A percentile compares a stretch with the other conserved stretches of the same genome.
phyloP scores from a whole-genome alignment of 2,329 filamentous ascomycete species.

The Trichocomaceae sp. region DNA sequence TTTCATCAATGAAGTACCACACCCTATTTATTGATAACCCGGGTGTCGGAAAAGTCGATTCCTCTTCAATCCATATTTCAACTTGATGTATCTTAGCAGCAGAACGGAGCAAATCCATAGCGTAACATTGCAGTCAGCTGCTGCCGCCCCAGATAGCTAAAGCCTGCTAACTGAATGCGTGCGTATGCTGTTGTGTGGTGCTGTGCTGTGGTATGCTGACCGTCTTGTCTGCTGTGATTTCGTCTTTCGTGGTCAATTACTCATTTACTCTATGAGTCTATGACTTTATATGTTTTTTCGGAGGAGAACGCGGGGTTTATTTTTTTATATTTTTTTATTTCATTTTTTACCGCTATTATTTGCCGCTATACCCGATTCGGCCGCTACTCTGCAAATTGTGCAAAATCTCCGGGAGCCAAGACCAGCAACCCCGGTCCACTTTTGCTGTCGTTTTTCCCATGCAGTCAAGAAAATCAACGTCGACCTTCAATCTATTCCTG shows the following conservation, averaged over 20 bases:
- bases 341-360: constrained; percentile 8
- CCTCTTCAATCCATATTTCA: constrained; percentile 12
- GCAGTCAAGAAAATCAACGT: constrained; percentile 5
- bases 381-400: neutral
- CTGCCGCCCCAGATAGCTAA: constrained; percentile 11
- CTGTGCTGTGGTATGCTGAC: constrained; percentile 9
- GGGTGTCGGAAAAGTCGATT: neutral
- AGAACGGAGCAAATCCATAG: constrained; percentile 20
- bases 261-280: too few species aligned
- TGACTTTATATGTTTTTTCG: constrained; percentile 7
- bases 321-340: neutral
- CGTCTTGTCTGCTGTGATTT: constrained; percentile 12
- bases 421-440: constrained; percentile 25
- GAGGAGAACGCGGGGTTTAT: constrained; percentile 11
- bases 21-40: constrained; percentile 8
- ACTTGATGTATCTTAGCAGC: constrained; percentile 24
- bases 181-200: neutral
- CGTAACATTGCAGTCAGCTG: constrained; percentile 19
- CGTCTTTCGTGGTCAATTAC: constrained; percentile 9
- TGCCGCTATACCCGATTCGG: constrained; percentile 12
- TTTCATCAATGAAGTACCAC: constrained; percentile 10
- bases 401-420: constrained; percentile 14
- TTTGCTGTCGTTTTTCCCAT: constrained; percentile 11
- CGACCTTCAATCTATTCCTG: neutral
- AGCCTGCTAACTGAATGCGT: constrained; percentile 15